Evolutionary conservation across 139 green algal genomes (phyloP).

Genomic region (Closterium sp.): DNA sequence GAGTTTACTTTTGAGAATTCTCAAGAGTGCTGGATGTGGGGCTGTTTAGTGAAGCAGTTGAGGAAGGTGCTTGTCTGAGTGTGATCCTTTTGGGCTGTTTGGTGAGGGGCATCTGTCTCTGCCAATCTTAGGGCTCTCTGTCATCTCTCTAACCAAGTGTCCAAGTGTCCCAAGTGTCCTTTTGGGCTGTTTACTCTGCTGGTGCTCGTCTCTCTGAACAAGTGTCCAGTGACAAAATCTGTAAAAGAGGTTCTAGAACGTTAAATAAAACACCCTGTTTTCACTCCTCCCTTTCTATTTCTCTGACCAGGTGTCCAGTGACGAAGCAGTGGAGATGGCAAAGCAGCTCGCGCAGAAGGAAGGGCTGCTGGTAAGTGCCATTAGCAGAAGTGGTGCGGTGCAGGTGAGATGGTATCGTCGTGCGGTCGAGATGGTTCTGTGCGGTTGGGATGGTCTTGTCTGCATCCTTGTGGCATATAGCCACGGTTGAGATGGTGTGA

Average conservation of each 20-base stretch:
- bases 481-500: no score
- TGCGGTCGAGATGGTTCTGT: no score
- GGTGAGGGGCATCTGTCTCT: neutral
- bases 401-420: no score
- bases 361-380: conserved; percentile 72
- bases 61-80: neutral
- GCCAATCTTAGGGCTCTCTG: no score
- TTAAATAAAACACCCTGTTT: neutral
- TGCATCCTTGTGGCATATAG: no score
- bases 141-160: neutral
- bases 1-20: no score
- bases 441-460: no score
- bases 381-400: neutral
- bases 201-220: neutral
- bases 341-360: conserved; percentile 80
- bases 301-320: conserved; percentile 60
- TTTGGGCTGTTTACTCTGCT: neutral
- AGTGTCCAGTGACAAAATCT: no score
- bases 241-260: no score
- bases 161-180: no score
- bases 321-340: conserved; percentile 87
- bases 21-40: no score
- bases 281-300: conserved; percentile 2
- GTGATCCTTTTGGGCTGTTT: neutral
- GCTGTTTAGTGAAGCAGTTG: no score